Conservation (phyloP, 1,284 basidiomycete genomes). For the Boletus sp. region DNA sequence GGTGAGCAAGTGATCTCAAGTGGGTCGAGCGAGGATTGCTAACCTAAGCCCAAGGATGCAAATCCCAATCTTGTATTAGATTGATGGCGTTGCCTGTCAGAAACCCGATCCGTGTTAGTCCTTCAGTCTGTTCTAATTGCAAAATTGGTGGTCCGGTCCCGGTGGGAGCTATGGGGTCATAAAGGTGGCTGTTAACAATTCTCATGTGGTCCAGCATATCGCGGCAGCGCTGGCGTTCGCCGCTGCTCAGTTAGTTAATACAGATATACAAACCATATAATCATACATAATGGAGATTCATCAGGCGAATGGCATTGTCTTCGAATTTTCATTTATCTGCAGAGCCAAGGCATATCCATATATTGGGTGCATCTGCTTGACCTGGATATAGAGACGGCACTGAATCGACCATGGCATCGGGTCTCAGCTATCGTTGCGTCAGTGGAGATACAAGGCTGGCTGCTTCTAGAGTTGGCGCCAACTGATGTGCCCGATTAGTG, state of each 20-base stretch:
- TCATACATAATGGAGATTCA: conserved; percentile 23
- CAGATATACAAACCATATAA: conserved; percentile 22
- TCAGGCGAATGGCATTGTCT: background rate
- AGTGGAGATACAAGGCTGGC: too few species aligned
- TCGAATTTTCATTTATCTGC: background rate
- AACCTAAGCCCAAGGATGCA: conserved; percentile 48
- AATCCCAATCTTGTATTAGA: conserved; percentile 53
- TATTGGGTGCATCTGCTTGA: background rate
- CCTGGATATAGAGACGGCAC: background rate
- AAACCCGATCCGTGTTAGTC: conserved; percentile 72
- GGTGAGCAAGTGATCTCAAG: conserved; percentile 38
- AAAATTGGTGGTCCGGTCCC: conserved; percentile 16
- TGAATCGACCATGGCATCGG: too few species aligned
- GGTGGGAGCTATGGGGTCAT: conserved; percentile 23
- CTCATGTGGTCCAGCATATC: conserved; percentile 2
- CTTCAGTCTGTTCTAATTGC: conserved; percentile 56
- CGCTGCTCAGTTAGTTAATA: conserved; percentile 11
- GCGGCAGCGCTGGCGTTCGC: conserved; percentile 24
- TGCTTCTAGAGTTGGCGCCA: too few species aligned
- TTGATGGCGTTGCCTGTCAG: conserved; percentile 67
- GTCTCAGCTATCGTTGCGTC: too few species aligned
- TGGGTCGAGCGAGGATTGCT: conserved; percentile 8
- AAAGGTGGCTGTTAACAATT: background rate
- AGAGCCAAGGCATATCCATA: background rate
- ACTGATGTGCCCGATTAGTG: too few species aligned